Conservation (phyloP, 106 monocot species). For the Allium cepa region DNA sequence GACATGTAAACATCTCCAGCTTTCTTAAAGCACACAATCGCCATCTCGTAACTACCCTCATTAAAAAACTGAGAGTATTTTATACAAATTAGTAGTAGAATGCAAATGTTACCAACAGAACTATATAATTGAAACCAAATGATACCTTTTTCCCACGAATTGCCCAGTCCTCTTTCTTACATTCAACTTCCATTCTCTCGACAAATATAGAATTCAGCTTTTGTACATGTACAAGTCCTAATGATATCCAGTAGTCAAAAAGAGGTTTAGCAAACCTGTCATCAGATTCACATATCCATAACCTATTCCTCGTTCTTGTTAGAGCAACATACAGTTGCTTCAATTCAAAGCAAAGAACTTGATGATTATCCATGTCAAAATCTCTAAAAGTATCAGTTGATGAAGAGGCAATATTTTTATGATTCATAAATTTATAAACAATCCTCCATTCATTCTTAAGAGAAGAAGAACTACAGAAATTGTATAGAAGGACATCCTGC, state of each 20-base stretch:
- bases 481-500: slow-evolving; percentile 67
- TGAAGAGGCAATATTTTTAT: slow-evolving; percentile 1
- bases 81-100: neutral
- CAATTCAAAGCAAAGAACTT: slow-evolving; percentile 59
- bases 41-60: slow-evolving; percentile 49
- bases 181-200: slow-evolving; percentile 22
- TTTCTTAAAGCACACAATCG: slow-evolving; percentile 56
- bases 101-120: no score
- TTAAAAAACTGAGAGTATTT: slow-evolving; percentile 34
- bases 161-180: slow-evolving; percentile 46
- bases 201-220: slow-evolving; percentile 23
- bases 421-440: slow-evolving; percentile 41
- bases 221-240: slow-evolving; percentile 42
- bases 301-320: slow-evolving; percentile 52
- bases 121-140: no score
- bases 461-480: slow-evolving; percentile 53
- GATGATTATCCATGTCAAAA: slow-evolving; percentile 34
- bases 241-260: slow-evolving; percentile 66
- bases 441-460: slow-evolving; percentile 54
- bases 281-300: slow-evolving; percentile 58
- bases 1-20: slow-evolving; percentile 32
- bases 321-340: slow-evolving; percentile 79
- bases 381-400: slow-evolving; percentile 12
- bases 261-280: slow-evolving; percentile 34
- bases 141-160: slow-evolving; percentile 45